Base-by-base conservation (phyloP, 805 yeast genomes). In the Debaryomyces tyrocola region DNA sequence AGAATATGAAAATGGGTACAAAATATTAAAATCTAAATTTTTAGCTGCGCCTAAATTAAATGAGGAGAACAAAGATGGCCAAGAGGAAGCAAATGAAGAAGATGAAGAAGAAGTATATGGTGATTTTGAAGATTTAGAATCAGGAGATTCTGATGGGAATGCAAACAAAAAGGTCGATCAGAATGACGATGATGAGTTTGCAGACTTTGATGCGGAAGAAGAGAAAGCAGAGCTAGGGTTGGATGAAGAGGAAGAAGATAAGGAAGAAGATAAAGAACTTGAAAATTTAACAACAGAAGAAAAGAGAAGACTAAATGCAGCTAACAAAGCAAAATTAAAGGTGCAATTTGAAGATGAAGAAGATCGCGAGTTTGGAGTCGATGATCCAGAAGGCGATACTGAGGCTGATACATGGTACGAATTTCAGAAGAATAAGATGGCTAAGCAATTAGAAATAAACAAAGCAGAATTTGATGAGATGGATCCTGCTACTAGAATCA, bases 381-480 rank as follows among this genome's bases (percentile, higher is more conserved):
- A 85, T 51, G 96, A 89, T 52, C 88, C 88, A 10, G 90, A 87
- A 61, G 85, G 80, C 46, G 70, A 62, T 42, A 64, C 66, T 18
- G 95, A 87, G 60, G 90, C 89, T 46, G 97, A 92, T 58, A 90
- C 97, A 0, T 94, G 99, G 99, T 94, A 92, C 64, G 98, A 92
- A 64, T 82, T 87, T 66, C 97, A 94, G 66, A 94, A 94, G 73
- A 95, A 96, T 50, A 92, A 91, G 60, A 91, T 95, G 83, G 90
- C 96, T 47, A 92, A 94, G 64, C 99, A 94, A 70, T 72, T 88
- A 52, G 98, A 92, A 51, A 90, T 95, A 69, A 95, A 94, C 67
- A 87, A 89, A 64, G 80, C 88, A 8, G 91, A 85, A 63, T 76
- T 81, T 46, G 85, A 82, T 15, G 76, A 78, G 37, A 78, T 94